Conservation (phyloP, 305 asterid species). For the Caryopteris hybrid region DNA sequence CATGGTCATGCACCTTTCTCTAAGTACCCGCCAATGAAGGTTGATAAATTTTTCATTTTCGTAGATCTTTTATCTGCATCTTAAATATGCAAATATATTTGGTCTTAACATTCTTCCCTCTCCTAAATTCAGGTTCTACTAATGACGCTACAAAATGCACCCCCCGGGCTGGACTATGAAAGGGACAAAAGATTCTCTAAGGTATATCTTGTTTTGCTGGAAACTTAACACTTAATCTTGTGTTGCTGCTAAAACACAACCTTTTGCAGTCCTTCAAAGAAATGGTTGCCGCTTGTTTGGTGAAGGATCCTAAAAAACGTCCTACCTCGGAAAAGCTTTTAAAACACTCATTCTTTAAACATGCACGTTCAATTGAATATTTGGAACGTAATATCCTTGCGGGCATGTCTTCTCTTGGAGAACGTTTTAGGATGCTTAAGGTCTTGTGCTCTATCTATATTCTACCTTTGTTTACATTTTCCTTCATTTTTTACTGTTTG, state of each 20-base stretch:
- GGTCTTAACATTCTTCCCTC: conserved; percentile 17
- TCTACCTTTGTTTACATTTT: conserved; percentile 25
- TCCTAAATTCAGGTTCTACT: conserved; percentile 76
- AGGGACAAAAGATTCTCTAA: conserved; percentile 95
- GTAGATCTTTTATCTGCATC: conserved; percentile 9
- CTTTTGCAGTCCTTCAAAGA: conserved; percentile 92
- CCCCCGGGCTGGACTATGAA: conserved; percentile 99
- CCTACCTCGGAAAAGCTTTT: conserved; percentile 95
- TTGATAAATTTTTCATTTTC: conserved; percentile 24
- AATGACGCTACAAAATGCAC: conserved; percentile 99
- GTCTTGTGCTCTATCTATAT: too few relatives aligned
- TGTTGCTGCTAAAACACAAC: conserved; percentile 18
- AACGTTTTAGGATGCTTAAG: conserved; percentile 96
- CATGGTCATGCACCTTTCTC: conserved; percentile 99
- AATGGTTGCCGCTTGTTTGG: conserved; percentile 95
- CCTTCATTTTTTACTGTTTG: neutral
- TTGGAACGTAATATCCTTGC: conserved; percentile 67
- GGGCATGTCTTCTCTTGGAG: conserved; percentile 84
- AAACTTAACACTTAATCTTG: conserved; percentile 5
- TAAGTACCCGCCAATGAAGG: conserved; percentile 99
- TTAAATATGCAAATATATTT: conserved; percentile 10
- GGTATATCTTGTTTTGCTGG: conserved; percentile 47
- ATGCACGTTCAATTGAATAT: conserved; percentile 65
- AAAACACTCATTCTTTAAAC: conserved; percentile 91
- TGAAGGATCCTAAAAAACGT: conserved; percentile 98